Base-by-base conservation (phyloP, 768 basidiomycete genomes). In the Naganishia onofrii region DNA sequence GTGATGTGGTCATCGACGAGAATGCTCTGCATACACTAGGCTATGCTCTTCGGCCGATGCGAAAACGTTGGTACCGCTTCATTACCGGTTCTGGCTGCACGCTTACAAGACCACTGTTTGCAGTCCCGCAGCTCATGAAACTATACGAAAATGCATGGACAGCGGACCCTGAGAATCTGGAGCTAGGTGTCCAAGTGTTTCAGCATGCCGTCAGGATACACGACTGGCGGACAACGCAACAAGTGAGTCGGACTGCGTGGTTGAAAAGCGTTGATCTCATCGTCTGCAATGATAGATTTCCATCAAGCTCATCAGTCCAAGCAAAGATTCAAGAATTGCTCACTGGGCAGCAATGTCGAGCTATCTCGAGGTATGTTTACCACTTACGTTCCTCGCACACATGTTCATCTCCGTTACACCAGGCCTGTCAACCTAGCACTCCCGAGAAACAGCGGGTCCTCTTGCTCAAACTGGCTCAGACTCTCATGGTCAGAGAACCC, bases 321-420 rank as follows among this genome's bases (percentile, higher is more conserved):
- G 58, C 31, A 36, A 68, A 34, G 71, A 72, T 42, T 26, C 67
- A 13, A 64, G 63, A 52, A 63, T 46, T 29, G 57, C 67, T 1
- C 34, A 54, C 7, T 72, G 71, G 71, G 71, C 71, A 13, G 57
- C 67, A 26, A 63, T 69, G 60, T 56, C 67, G 42, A 31, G 34
- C 29, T 72, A 72, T 53, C 58, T 68, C 8, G 67, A 72, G 34
- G 71, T 68, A 53, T 15, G 70, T 31, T 42, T 17, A 42, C 15
- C 13, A 15, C 15, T 42, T 17, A 2, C 9, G 2, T 17, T 42
- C 42, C 2, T 2, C 13, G 42, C 42, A 8, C 42, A 42, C 15
- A 15, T 42, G 13, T 17, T 42, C 5, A 42, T 42, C 9, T 42
- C 42, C 15, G 9, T 42, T 17, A 15, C 15, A 21, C n/a, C 29